Evolutionary conservation across 148 eudicot species (phyloP), one percentile per base, ranked within the genome.

Genomic region (Cornus florida): DNA sequence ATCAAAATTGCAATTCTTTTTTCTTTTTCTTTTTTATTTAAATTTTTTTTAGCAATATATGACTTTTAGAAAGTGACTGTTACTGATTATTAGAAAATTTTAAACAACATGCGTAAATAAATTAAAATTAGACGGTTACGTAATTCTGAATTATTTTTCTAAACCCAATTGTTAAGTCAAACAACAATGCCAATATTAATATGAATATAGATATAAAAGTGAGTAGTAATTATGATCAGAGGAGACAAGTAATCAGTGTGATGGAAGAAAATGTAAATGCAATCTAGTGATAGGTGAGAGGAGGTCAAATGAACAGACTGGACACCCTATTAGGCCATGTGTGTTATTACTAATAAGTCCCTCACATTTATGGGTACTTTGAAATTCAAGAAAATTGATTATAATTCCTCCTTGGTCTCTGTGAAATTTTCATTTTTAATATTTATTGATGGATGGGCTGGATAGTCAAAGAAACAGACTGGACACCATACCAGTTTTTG

Each of bases 281-380:
- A 62, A 60, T 53, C 19, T 76, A 73, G 70, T 68, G 75, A 28
- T 24, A 71, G 50, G 74, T 59, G 69, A 68, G 19, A 73, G 48
- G 19, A 80, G 77, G 86, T 77, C 77, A 77, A 84, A 80, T 72
- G 74, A 80, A 83, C 71, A 84, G 80, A 79, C 86, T 76, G 69
- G 69, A 67, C 65, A 50, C 23, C 68, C n/a, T 10, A 31, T 69
- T 31, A 22, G 32, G 17, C 59, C 7, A 59, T 2, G 28, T 23
- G 53, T 43, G 64, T 67, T 60, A 70, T 64, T 35, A 35, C 5
- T 14, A 3, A 7, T 73, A 43, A 46, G 70, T 10, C 62, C 46
- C 71, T 12, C 69, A 57, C 35, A 74, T 77, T 81, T 57, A 60
- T 9, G 67, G 71, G 16, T 53, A 76, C 10, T 65, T 39, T 64